Base-by-base conservation (phyloP, 441 rosid genomes). In the Gossypium gossypioides region DNA sequence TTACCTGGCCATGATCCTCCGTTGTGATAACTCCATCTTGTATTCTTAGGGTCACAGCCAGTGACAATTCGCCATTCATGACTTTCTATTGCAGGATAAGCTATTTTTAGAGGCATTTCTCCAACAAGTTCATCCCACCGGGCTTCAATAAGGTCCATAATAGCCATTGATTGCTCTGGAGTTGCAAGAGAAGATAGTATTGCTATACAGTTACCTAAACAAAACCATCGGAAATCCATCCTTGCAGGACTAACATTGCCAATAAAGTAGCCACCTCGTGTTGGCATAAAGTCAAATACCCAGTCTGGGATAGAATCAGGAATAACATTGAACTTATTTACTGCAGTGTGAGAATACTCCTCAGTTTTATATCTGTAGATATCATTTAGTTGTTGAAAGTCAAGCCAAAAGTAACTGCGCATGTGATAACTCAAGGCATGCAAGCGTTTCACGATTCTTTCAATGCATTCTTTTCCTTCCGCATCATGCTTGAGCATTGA, bases 1-100 rank as follows among this genome's bases (percentile, higher is more conserved):
- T 74, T 73, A 89, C 98, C 97, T 87, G 97, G 97, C 98, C 98
- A 93, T 70, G 98, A 91, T 71, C 98, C 98, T 40, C 98, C 98
- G 21, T 93, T 93, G 68, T 93, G 98, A 79, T 93, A 93, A 78
- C 98, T 91, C 97, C 98, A 91, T 76, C 97, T 86, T 1, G 95
- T 93, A 76, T 91, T 93, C 85, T 91, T 93, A 2, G 97, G 97
- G 81, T 93, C 98, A 73, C 96, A 91, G 59, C 97, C 98, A 6
- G 97, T 91, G 57, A 90, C 79, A 6, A 90, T 88, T 66, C 80
- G 84, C 98, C 96, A 91, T 29, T 90, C 92, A 21, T 90, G 98
- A 60, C 84, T 83, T 75, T 93, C 98, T 3, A 93, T 87, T 48
- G 97, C 96, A 69, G 98, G 97, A 74, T 89, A 91, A 73, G 86